phyloP scores from a whole-genome alignment of 164 flowering plant species.

The Santalum album region DNA sequence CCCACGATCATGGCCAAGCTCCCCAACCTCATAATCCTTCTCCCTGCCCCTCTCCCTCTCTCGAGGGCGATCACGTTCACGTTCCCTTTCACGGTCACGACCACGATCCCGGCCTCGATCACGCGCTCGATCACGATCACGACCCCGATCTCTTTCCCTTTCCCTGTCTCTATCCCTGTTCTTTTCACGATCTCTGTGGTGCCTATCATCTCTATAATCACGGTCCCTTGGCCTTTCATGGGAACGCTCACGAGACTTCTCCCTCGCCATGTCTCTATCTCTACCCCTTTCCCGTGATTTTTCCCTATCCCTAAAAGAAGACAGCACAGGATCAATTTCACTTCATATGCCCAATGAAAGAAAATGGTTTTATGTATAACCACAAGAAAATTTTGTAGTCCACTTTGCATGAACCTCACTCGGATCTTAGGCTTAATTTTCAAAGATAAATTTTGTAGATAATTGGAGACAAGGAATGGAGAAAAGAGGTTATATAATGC shows the following conservation, averaged over 20 bases:
- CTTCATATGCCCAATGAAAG: not conserved
- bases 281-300: constrained; percentile 80
- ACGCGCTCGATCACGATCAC: constrained; percentile 43
- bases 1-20: constrained; percentile 31
- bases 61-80: constrained; percentile 27
- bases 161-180: constrained; percentile 57
- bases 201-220: constrained; percentile 72
- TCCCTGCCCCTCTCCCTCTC: no score
- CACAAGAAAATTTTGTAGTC: no score
- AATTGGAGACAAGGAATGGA: no score
- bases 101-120: constrained; percentile 46
- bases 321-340: not conserved
- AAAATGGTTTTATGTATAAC: no score
- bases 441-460: no score
- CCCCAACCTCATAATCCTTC: constrained; percentile 27
- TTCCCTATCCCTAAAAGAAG: constrained; percentile 67
- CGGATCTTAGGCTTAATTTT: no score
- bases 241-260: constrained; percentile 68
- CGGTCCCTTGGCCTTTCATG: constrained; percentile 67
- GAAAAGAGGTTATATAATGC: no score
- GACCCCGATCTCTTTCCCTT: constrained; percentile 44
- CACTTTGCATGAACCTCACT: no score
- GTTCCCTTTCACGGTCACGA: constrained; percentile 38
- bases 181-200: constrained; percentile 76
- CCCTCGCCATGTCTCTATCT: constrained; percentile 67